Conservation (phyloP, 2,329 filamentous ascomycete genomes). For the Akanthomyces lecanii region DNA sequence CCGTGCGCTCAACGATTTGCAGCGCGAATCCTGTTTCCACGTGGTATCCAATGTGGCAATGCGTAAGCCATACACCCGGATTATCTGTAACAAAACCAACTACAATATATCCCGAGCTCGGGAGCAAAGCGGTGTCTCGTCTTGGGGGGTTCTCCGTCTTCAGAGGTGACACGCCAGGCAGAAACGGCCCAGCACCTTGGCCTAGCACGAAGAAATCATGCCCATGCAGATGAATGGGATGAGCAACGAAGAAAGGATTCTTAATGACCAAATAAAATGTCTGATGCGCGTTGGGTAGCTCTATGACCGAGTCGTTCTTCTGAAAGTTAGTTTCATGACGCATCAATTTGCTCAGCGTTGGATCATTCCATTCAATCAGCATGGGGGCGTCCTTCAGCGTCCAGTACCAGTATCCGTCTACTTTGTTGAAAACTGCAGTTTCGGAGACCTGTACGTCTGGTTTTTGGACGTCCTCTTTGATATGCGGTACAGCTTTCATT, state of each 20-base stretch:
- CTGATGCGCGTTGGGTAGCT: slow-evolving; percentile 14
- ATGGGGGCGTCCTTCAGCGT: neutral
- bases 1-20: neutral
- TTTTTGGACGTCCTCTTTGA: neutral
- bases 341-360: neutral
- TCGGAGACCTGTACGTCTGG: neutral
- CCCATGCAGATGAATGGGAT: slow-evolving; percentile 24
- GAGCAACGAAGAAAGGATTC: slow-evolving; percentile 16
- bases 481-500: neutral
- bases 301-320: neutral
- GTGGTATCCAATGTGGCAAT: slow-evolving; percentile 58
- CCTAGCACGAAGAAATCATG: slow-evolving; percentile 23
- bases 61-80: slow-evolving; percentile 53
- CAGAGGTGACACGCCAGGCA: neutral
- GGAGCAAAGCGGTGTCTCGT: slow-evolving; percentile 48
- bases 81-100: slow-evolving; percentile 43
- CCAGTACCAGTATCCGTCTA: neutral
- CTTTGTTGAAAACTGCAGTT: neutral
- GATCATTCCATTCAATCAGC: neutral
- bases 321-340: neutral
- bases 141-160: slow-evolving; percentile 42
- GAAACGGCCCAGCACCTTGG: slow-evolving; percentile 9
- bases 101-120: slow-evolving; percentile 41
- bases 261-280: slow-evolving; percentile 21
- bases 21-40: slow-evolving; percentile 35